Evolutionary conservation across 768 basidiomycete genomes (phyloP).

Genomic region (Tulasnella sp.): DNA sequence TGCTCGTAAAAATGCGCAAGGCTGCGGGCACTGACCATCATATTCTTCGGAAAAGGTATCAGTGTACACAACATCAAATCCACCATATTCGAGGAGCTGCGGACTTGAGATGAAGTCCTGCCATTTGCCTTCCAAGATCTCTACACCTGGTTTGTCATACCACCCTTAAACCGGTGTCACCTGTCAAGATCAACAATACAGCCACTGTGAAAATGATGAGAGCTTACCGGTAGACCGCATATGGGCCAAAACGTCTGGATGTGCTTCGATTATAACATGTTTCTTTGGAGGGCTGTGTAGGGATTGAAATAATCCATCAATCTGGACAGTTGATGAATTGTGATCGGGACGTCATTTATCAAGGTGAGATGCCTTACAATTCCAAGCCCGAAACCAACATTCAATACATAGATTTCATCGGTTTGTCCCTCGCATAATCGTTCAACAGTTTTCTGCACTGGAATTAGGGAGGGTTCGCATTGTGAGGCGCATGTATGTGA

Average conservation of each 20-base stretch:
- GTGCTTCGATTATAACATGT: slow-evolving; percentile 90
- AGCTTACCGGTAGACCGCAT: slow-evolving; percentile 40
- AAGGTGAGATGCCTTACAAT: slow-evolving; percentile 9
- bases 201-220: neutral
- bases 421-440: slow-evolving; percentile 39
- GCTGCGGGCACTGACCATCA: slow-evolving; percentile 31
- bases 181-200: neutral
- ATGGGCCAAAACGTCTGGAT: slow-evolving; percentile 76
- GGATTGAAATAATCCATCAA: slow-evolving; percentile 68
- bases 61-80: slow-evolving; percentile 81
- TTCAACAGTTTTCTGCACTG: slow-evolving; percentile 67
- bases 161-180: slow-evolving; percentile 35
- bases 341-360: neutral
- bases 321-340: slow-evolving; percentile 33
- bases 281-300: slow-evolving; percentile 43
- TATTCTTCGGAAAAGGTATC: slow-evolving; percentile 92
- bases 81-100: slow-evolving; percentile 47
- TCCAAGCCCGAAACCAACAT: slow-evolving; percentile 57
- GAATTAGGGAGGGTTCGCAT: slow-evolving; percentile 22
- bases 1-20: neutral
- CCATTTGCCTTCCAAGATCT: slow-evolving; percentile 83
- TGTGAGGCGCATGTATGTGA: neutral
- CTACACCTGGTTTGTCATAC: slow-evolving; percentile 63
- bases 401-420: slow-evolving; percentile 53
- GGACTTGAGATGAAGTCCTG: slow-evolving; percentile 64